phyloP scores from a whole-genome alignment of 352 stramenopile genomes.

The Pythium sukuiense region DNA sequence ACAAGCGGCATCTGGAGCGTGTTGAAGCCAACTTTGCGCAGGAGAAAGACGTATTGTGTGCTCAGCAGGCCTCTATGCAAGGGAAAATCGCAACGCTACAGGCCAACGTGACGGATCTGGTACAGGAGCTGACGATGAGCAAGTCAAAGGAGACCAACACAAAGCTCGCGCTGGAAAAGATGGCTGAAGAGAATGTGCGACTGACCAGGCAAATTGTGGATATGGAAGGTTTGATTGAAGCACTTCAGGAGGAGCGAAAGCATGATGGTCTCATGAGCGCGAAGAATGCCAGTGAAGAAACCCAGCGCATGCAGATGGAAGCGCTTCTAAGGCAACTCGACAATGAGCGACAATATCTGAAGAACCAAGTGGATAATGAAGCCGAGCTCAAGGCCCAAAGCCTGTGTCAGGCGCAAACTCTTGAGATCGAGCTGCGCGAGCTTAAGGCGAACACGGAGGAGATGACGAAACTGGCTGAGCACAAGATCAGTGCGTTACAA shows the following conservation, averaged over 20 bases:
- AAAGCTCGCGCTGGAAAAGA: slow-evolving; percentile 71
- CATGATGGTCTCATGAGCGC: slow-evolving; percentile 44
- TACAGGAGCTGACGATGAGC: slow-evolving; percentile 65
- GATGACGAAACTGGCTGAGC: slow-evolving; percentile 34
- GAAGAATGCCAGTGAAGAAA: slow-evolving; percentile 76
- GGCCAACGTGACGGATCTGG: slow-evolving; percentile 73
- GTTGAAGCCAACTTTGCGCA: slow-evolving; percentile 44
- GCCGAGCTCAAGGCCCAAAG: slow-evolving; percentile 46
- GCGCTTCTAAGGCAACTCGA: slow-evolving; percentile 68
- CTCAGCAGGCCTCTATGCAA: slow-evolving; percentile 51
- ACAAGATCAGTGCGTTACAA: slow-evolving; percentile 38
- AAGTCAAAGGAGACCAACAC: slow-evolving; percentile 70
- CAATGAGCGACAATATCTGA: slow-evolving; percentile 82
- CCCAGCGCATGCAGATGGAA: slow-evolving; percentile 77
- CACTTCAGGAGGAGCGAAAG: slow-evolving; percentile 56
- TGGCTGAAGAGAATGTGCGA: slow-evolving; percentile 67
- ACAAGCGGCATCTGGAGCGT: slow-evolving; percentile 53
- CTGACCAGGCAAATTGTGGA: slow-evolving; percentile 67
- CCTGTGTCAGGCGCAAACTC: slow-evolving; percentile 37
- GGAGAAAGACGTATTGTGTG: slow-evolving; percentile 50
- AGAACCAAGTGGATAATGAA: slow-evolving; percentile 68
- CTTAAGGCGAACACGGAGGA: slow-evolving; percentile 42
- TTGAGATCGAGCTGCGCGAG: slow-evolving; percentile 48
- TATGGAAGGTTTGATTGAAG: slow-evolving; percentile 53
- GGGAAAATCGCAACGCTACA: slow-evolving; percentile 65